Evolutionary conservation across 805 yeast genomes (phyloP).

Genomic region (Clavispora vitiphila): DNA sequence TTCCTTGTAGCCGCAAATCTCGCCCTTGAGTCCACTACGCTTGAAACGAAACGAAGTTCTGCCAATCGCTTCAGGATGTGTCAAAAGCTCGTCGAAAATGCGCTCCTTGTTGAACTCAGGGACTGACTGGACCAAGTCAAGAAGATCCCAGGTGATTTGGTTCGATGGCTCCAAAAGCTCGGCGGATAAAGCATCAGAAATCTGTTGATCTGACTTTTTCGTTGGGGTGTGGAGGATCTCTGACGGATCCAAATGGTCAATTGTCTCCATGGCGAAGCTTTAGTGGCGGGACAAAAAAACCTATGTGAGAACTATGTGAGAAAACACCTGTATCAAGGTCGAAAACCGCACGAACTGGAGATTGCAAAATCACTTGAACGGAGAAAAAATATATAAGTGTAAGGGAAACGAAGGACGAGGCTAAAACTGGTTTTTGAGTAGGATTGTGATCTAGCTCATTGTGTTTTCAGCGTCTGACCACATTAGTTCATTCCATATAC

Average conservation of each 20-base stretch:
- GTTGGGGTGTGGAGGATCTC: background rate
- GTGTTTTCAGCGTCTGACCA: too few relatives aligned
- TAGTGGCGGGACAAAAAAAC: constrained; percentile 5
- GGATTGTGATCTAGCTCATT: too few relatives aligned
- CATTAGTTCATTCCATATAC: too few relatives aligned
- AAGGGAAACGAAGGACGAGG: too few relatives aligned
- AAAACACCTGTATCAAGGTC: background rate
- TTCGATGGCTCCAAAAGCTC: constrained; percentile 60
- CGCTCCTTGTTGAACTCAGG: constrained; percentile 37
- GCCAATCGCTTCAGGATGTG: constrained; percentile 54
- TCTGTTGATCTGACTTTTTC: background rate
- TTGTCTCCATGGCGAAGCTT: background rate
- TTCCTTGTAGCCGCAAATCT: constrained; percentile 59
- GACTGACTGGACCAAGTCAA: constrained; percentile 60
- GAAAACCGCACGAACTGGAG: too few relatives aligned
- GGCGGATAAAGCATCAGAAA: constrained; percentile 2
- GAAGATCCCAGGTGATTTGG: constrained; percentile 61
- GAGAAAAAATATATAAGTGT: too few relatives aligned
- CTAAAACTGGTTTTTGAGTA: too few relatives aligned
- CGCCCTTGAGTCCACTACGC: constrained; percentile 72
- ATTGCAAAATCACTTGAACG: too few relatives aligned
- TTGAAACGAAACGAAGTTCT: constrained; percentile 65
- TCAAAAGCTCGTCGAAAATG: constrained; percentile 45
- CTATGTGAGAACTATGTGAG: constrained; percentile 1
- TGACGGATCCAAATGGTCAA: background rate